Conservation (phyloP, 192 early-diverging fungal species). For the Coemansia sp. region DNA sequence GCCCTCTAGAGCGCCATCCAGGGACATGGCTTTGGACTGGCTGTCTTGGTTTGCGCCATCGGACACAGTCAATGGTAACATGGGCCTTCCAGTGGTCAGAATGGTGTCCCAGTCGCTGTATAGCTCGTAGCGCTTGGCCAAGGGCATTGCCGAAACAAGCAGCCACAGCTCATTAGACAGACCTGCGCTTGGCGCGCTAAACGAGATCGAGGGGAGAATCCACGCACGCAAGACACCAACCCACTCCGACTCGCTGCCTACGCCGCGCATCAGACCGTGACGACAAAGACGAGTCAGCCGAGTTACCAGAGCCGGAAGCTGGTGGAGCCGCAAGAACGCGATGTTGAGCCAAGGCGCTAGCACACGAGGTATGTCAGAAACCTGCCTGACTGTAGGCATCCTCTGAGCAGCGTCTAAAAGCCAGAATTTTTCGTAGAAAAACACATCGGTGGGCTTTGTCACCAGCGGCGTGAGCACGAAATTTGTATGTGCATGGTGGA, state of each 20-base stretch:
- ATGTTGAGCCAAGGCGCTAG: constrained; percentile 49
- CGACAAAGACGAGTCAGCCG: constrained; percentile 42
- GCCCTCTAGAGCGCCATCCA: constrained; percentile 38
- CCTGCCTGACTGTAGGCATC: constrained; percentile 11
- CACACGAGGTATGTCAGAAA: constrained; percentile 22
- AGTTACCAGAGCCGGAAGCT: constrained; percentile 20
- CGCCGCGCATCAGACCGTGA: constrained; percentile 14
- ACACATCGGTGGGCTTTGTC: constrained; percentile 26
- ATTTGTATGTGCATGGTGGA: neutral
- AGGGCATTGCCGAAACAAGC: constrained; percentile 26
- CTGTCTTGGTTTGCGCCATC: neutral
- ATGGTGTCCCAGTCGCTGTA: constrained; percentile 36
- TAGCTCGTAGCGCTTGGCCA: constrained; percentile 30
- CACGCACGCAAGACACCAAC: constrained; percentile 38
- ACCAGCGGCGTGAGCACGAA: constrained; percentile 29
- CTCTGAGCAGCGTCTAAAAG: constrained; percentile 18
- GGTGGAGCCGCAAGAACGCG: constrained; percentile 34
- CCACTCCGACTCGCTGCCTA: constrained; percentile 13
- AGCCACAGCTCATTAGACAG: constrained; percentile 51
- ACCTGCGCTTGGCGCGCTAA: constrained; percentile 27
- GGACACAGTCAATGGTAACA: constrained; percentile 13
- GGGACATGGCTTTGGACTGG: constrained; percentile 29
- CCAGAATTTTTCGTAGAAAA: constrained; percentile 52
- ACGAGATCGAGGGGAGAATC: constrained; percentile 46
- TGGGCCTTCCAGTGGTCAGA: constrained; percentile 19